These are phyloP conservation scores for Malbranchea zuffiana DNA, from an alignment of 2,329 filamentous ascomycete genomes.

Conservation along the genomic window DNA sequence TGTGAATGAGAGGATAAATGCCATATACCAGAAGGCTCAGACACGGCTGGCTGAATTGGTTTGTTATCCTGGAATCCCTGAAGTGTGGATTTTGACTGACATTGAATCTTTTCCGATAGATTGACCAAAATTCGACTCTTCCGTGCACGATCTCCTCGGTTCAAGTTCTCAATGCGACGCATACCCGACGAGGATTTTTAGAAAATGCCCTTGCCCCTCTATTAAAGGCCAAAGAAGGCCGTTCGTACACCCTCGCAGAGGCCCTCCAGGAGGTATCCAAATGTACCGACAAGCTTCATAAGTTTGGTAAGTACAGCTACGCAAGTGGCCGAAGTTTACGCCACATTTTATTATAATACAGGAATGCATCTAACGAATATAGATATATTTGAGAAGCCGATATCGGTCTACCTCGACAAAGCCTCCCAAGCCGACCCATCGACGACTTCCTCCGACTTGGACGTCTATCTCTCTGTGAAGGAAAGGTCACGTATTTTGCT, in stretches of 20 bases:
- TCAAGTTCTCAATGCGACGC: constrained; percentile 66
- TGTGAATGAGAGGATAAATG: constrained; percentile 47
- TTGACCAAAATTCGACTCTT: constrained; percentile 71
- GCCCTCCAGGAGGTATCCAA: constrained; percentile 61
- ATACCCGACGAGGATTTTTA: constrained; percentile 77
- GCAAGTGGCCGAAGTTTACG: background rate
- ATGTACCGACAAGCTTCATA: constrained; percentile 62
- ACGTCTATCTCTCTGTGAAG: constrained; percentile 64
- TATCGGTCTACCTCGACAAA: constrained; percentile 71
- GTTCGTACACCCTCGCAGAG: constrained; percentile 66
- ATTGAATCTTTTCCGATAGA: constrained; percentile 37
- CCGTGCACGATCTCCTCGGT: constrained; percentile 82
- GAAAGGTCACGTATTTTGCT: constrained; percentile 77
- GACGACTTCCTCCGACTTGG: constrained; percentile 64
- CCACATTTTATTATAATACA: background rate
- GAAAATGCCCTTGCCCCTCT: constrained; percentile 70
- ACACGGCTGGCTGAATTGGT: constrained; percentile 55
- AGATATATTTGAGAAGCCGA: constrained; percentile 81
- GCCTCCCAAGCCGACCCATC: constrained; percentile 58
- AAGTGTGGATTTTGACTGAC: background rate
- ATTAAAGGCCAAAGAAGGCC: constrained; percentile 55
- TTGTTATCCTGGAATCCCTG: constrained; percentile 18
- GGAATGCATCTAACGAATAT: background rate
- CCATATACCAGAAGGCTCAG: constrained; percentile 53
- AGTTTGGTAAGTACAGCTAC: constrained; percentile 65